Evolutionary conservation across 1,284 basidiomycete species (phyloP).

Genomic region (Pascua guehoae): DNA sequence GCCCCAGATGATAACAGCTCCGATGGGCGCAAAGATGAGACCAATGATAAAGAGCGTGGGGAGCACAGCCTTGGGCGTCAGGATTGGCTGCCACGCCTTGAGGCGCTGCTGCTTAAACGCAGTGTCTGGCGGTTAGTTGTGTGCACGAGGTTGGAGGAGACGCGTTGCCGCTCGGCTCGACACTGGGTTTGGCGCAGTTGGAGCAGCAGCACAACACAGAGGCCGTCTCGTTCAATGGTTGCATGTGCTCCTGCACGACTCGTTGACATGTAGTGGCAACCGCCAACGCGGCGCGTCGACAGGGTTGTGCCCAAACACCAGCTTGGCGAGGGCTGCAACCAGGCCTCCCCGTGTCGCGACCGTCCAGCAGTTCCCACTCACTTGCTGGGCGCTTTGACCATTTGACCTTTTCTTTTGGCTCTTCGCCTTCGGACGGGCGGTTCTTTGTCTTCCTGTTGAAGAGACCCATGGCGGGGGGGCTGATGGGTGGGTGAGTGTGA

Average conservation of each 20-base stretch:
- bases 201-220: neutral
- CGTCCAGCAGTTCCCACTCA: conserved; percentile 50
- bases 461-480: conserved; percentile 33
- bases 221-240: too few species aligned
- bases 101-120: conserved; percentile 99
- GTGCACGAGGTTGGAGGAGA: too few species aligned
- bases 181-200: neutral
- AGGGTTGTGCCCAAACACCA: too few species aligned
- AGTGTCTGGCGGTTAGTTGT: conserved; percentile 61
- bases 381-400: conserved; percentile 84
- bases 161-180: too few species aligned
- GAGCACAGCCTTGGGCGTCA: conserved; percentile 94
- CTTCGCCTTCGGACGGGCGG: conserved; percentile 21
- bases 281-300: too few species aligned
- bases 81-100: conserved; percentile 99
- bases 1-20: conserved; percentile 89
- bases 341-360: too few species aligned
- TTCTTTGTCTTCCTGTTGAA: conserved; percentile 45
- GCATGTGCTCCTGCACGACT: too few species aligned
- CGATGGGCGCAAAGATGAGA: conserved; percentile 92
- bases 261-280: too few species aligned
- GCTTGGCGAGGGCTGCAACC: too few species aligned
- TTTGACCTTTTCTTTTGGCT: conserved; percentile 73
- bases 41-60: conserved; percentile 95
- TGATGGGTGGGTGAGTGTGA: neutral